Percentiles rank a stretch among this genome's conserved stretches.
phyloP scores from a whole-genome alignment of 768 basidiomycete species.

The Pulveroboletus sp. region DNA sequence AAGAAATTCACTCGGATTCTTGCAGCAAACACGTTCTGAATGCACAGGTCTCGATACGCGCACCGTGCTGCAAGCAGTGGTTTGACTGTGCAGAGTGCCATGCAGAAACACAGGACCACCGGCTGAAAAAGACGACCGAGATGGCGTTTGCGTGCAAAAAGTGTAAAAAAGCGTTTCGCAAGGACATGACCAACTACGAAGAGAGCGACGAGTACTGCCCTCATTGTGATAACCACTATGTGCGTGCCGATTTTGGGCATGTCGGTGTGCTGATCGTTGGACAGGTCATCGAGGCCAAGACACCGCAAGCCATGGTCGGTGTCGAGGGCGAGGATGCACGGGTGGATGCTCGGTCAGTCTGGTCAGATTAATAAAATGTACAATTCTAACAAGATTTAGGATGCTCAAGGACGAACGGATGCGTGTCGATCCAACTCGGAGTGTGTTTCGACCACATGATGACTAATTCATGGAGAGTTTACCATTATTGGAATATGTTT shows the following conservation, averaged over 20 bases:
- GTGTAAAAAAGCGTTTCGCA: conserved; percentile 94
- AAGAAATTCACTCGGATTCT: neutral
- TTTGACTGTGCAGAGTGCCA: conserved; percentile 98
- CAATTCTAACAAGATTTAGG: conserved; percentile 36
- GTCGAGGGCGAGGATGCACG: conserved; percentile 92
- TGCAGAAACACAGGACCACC: conserved; percentile 76
- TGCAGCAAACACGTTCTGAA: conserved; percentile 93
- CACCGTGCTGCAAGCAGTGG: conserved; percentile 98
- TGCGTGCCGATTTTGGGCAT: conserved; percentile 38
- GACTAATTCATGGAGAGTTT: conserved; percentile 14
- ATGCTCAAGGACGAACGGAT: conserved; percentile 89
- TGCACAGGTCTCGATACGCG: conserved; percentile 93
- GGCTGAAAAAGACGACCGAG: conserved; percentile 72
- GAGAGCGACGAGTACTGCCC: conserved; percentile 99
- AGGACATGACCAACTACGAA: conserved; percentile 89
- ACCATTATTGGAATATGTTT: conserved; percentile 16
- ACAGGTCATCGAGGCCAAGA: conserved; percentile 92
- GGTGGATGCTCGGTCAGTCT: conserved; percentile 75
- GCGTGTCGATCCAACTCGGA: conserved; percentile 48
- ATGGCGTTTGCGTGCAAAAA: conserved; percentile 86
- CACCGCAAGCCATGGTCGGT: conserved; percentile 77
- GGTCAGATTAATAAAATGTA: neutral
- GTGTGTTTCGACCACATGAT: conserved; percentile 49
- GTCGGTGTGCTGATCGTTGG: neutral
- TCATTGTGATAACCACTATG: conserved; percentile 98